Evolutionary conservation across 345 rosid species (phyloP), one percentile per base, ranked within the genome.

Genomic region (Linum tenue): DNA sequence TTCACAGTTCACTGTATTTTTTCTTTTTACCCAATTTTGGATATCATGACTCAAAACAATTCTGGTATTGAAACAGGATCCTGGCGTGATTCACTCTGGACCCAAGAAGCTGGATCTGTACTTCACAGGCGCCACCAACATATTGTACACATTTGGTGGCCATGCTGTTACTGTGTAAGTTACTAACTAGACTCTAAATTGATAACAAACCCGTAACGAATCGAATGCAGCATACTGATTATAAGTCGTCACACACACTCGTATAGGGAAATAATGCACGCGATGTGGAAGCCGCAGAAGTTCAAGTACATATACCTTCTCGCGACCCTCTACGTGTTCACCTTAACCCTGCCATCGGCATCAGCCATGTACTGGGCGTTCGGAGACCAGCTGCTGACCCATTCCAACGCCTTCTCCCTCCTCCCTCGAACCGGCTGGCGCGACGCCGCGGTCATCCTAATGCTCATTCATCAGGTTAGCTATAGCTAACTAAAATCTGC

Each of bases 61-160:
- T 5, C 22, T 17, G 22, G 7, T 35, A 14, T 17, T 48, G 63
- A 59, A 59, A 57, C 77, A 89, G 84, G 86, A 35, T 16, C 83
- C 85, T 1, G 91, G 83, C 22, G 91, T 82, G 55, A 73, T 76
- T 55, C 96, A 89, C 77, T 69, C 82, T 0, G 96, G 85, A 50
- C 94, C 91, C 58, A 72, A 62, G 31, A 81, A 76, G 57, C 40
- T 81, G 81, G 94, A 86, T 59, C 77, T 89, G 60, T 86, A 89
- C 60, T 86, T 89, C 77, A 89, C 96, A 5, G 96, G 96, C 14
- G 94, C 96, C 77, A 89, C 96, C 73, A 89, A 89, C 70, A 89
- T 86, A 44, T 79, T 89, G 53, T 86, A 86, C 73, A 89, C 96
- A 72, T 89, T 89, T 68, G 96, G 96, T 61, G 96, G 96, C 22